Base-by-base conservation (phyloP, 2,329 filamentous ascomycete species). In the Cladophialophora psammophila region DNA sequence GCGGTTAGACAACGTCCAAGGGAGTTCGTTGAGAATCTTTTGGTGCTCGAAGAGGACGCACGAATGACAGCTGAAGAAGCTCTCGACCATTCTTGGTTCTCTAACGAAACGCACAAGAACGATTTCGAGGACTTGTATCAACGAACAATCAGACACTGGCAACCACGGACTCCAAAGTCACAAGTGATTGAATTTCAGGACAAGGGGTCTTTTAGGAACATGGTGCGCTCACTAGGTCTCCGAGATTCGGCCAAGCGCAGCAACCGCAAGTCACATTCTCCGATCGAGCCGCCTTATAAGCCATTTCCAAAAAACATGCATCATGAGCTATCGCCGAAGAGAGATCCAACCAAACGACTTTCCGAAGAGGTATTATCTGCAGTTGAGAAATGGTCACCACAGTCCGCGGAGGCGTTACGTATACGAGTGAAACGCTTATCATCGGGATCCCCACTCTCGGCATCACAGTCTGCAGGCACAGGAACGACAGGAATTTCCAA, bases 21-120 rank as follows among this genome's bases (percentile, higher is more conserved):
- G 70, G 78, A 84, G 54, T 88, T 89, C 69, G 80, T 89, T 67
- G 79, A 76, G 38, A 78, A 77, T 15, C 80, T 88, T 12, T 78
- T 89, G 0, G 75, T 82, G 0, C 76, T 84, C 0, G 78, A 87
- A 26, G 85, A 86, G 69, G 70, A 76, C 2, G 66, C 77, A 45
- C 81, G 87, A 34, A 78, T 88, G 76, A 84, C 82, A 9, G 86
- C 81, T 2, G 79, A 80, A n/a, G 73, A 87, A 74, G 86, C 86
- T 2, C 72, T 88, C 36, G 63, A 74, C 9, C 86, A 88, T 75
- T 63, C 72, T 9, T 90, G 87, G 87, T 86, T 90, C 71, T 81
- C 81, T 1, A 83, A 86, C 71, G 75, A 77, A n/a, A 71, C 75
- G 8, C 82, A 86, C 72, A 79, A 76, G 20, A 73, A 74, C 13